Conservation (phyloP, 1,284 basidiomycete species). For the Tausonia pullulans region DNA sequence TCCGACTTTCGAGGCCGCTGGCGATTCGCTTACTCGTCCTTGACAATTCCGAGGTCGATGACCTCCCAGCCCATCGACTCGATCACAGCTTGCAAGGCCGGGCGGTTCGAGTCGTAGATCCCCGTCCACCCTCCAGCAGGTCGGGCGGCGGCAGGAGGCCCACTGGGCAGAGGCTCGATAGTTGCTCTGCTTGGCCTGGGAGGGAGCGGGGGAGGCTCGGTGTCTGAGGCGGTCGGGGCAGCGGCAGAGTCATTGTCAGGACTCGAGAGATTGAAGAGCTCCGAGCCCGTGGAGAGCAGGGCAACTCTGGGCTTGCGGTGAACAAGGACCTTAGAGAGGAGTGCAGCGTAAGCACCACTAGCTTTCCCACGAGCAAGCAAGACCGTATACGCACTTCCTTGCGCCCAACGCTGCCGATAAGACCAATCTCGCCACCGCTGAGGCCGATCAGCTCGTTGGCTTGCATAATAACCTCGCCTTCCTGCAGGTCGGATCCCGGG, state of each 20-base stretch:
- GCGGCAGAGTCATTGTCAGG: background rate
- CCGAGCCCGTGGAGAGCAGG: slow-evolving; percentile 73
- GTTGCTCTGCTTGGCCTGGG: background rate
- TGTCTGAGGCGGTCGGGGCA: background rate
- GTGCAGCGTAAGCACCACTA: too few relatives aligned
- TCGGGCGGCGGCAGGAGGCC: background rate
- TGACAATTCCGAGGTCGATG: slow-evolving; percentile 65
- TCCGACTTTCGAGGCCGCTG: too few relatives aligned
- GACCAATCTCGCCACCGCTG: slow-evolving; percentile 74
- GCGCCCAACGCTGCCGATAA: slow-evolving; percentile 64
- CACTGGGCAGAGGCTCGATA: background rate
- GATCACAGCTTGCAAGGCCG: slow-evolving; percentile 57
- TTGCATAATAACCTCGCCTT: slow-evolving; percentile 55
- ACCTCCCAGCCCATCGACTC: slow-evolving; percentile 64
- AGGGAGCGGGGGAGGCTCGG: background rate
- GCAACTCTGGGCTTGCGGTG: slow-evolving; percentile 62
- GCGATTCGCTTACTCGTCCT: slow-evolving; percentile 47
- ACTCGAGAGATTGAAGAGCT: slow-evolving; percentile 51
- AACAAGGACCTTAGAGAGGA: slow-evolving; percentile 46
- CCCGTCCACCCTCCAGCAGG: slow-evolving; percentile 48
- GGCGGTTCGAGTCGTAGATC: slow-evolving; percentile 73
- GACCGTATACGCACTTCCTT: slow-evolving; percentile 42
- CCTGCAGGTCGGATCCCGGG: slow-evolving; percentile 59
- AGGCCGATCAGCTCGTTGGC: slow-evolving; percentile 51
- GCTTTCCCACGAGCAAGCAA: too few relatives aligned